These are phyloP conservation scores for Tephrocybe sp. DNA, from an alignment of 768 basidiomycete species.

Conservation along the genomic window DNA sequence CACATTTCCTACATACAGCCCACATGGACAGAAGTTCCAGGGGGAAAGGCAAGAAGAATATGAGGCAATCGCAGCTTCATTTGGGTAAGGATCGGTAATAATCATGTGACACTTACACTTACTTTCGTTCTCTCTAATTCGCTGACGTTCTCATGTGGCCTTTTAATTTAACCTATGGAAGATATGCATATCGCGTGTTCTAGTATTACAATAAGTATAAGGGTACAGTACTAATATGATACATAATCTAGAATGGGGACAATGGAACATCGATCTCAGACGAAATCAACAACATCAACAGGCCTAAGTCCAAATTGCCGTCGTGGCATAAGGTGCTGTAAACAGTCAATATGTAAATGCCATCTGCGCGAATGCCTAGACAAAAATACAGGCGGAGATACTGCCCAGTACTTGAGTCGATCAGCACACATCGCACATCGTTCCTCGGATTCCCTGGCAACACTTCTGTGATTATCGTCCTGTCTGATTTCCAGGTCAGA, in stretches of 20 bases:
- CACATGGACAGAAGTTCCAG: too few relatives aligned
- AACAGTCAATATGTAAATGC: constrained; percentile 16
- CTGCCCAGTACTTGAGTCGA: constrained; percentile 14
- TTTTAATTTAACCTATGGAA: too few relatives aligned
- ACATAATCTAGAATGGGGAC: background rate
- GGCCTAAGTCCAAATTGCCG: constrained; percentile 17
- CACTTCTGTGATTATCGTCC: background rate
- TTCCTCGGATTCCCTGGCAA: background rate
- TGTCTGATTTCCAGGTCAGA: background rate
- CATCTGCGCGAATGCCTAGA: constrained; percentile 18
- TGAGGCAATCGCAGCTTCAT: too few relatives aligned
- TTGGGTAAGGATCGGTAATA: too few relatives aligned
- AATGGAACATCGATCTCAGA: background rate
- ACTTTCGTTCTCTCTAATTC: too few relatives aligned
- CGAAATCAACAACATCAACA: constrained; percentile 10
- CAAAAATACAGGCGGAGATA: constrained; percentile 18
- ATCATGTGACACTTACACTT: too few relatives aligned
- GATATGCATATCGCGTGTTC: too few relatives aligned
- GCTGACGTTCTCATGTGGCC: too few relatives aligned
- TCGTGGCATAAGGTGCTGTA: constrained; percentile 17
- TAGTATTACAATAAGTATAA: too few relatives aligned
- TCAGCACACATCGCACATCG: constrained; percentile 17
- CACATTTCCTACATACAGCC: too few relatives aligned
- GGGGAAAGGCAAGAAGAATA: too few relatives aligned
- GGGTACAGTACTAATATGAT: too few relatives aligned